A percentile compares a stretch with the other conserved stretches of the same genome.
phyloP scores from a whole-genome alignment of 805 yeast genomes.

The Hanseniaspora mollemarum region DNA sequence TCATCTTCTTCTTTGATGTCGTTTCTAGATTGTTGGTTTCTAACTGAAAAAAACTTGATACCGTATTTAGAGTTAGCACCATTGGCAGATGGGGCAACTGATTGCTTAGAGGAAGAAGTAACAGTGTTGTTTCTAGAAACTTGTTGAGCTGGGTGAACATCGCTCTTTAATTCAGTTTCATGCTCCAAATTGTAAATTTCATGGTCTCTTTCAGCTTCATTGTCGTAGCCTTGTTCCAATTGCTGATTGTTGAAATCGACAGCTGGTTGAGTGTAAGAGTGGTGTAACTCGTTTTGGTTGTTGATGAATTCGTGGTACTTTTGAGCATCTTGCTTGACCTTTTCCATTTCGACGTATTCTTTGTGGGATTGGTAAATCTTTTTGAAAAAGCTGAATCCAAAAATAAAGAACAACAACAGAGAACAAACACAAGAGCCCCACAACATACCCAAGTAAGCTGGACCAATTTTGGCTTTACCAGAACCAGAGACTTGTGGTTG shows the following conservation, averaged over 20 bases:
- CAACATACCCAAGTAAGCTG: slow-evolving; percentile 46
- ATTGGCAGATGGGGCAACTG: slow-evolving; percentile 20
- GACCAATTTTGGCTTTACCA: slow-evolving; percentile 39
- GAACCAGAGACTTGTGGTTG: slow-evolving; percentile 26
- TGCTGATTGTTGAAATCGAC: background rate
- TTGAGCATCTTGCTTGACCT: slow-evolving; percentile 19
- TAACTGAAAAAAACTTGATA: slow-evolving; percentile 65
- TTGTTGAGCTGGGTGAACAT: slow-evolving; percentile 6
- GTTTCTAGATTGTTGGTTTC: slow-evolving; percentile 35
- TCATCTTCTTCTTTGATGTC: slow-evolving; percentile 35
- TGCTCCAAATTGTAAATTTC: background rate
- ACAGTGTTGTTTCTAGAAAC: slow-evolving; percentile 17
- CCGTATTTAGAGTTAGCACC: slow-evolving; percentile 35
- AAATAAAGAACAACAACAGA: slow-evolving; percentile 18
- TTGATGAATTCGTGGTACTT: slow-evolving; percentile 18
- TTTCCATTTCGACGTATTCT: slow-evolving; percentile 20
- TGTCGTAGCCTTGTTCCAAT: background rate
- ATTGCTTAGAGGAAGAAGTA: slow-evolving; percentile 14
- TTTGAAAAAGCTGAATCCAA: slow-evolving; percentile 23
- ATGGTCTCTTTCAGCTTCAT: background rate
- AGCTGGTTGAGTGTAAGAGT: background rate
- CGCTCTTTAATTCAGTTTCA: slow-evolving; percentile 14
- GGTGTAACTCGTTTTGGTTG: background rate
- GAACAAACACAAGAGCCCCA: slow-evolving; percentile 56
- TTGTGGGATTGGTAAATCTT: slow-evolving; percentile 20